phyloP scores from a whole-genome alignment of 2,329 filamentous ascomycete species.

The Claviceps quebecensis region DNA sequence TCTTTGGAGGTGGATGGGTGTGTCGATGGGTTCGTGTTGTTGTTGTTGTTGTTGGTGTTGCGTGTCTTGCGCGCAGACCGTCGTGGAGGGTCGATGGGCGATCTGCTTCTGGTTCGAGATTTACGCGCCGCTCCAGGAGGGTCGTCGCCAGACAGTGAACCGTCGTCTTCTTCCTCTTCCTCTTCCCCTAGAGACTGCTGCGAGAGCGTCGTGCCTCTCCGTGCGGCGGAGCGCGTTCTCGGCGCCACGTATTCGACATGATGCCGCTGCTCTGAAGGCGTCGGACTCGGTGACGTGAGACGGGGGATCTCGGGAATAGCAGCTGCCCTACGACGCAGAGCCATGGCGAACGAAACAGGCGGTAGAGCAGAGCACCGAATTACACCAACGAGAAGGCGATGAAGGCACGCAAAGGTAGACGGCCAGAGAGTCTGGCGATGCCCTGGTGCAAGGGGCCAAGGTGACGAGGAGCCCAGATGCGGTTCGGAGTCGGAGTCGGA shows the following conservation, averaged over 20 bases:
- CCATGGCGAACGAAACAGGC: conserved; percentile 43
- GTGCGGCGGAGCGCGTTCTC: conserved; percentile 59
- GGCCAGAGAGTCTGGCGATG: conserved; percentile 24
- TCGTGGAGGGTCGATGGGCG: conserved; percentile 40
- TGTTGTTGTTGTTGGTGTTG: conserved; percentile 14
- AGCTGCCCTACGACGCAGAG: conserved; percentile 28
- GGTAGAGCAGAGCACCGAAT: conserved; percentile 43
- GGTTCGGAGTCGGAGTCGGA: conserved; percentile 20
- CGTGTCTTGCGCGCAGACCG: conserved; percentile 38
- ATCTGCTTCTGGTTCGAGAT: conserved; percentile 58
- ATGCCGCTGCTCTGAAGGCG: conserved; percentile 23
- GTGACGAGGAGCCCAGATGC: not conserved
- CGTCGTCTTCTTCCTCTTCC: conserved; percentile 22
- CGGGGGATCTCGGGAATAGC: conserved; percentile 65
- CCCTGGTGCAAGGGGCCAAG: conserved; percentile 9
- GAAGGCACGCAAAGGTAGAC: conserved; percentile 31
- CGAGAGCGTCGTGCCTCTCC: conserved; percentile 36
- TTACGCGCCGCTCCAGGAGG: conserved; percentile 36
- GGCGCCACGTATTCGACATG: conserved; percentile 49
- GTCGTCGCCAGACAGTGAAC: conserved; percentile 18
- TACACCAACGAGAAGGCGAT: conserved; percentile 40
- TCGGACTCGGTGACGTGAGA: conserved; percentile 80
- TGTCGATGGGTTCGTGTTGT: conserved; percentile 25
- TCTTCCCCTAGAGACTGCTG: conserved; percentile 44
- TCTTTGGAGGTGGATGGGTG: conserved; percentile 13